Conservation (phyloP, 208 protist genomes). For the Naegleria lovaniensis region DNA sequence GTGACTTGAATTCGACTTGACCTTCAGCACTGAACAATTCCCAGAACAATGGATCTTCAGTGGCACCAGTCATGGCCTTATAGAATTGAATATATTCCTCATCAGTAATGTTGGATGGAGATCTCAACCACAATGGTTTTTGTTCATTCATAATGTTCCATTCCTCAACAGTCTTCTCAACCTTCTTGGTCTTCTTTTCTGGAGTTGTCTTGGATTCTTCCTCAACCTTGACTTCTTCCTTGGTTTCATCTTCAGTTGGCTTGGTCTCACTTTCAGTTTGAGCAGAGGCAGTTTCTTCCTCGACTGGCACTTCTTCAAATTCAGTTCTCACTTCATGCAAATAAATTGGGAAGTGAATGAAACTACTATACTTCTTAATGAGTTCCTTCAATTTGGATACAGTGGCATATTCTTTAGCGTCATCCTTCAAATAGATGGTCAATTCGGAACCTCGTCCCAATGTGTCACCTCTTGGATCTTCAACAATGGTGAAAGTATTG, state of each 20-base stretch:
- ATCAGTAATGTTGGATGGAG: constrained; percentile 81
- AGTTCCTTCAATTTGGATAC: constrained; percentile 74
- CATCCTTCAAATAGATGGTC: constrained; percentile 90
- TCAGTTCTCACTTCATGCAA: constrained; percentile 54
- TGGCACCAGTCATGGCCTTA: constrained; percentile 89
- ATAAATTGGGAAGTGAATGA: constrained; percentile 99
- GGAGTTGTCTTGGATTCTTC: constrained; percentile 49
- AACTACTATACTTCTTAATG: constrained; percentile 97
- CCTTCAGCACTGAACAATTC: constrained; percentile 96
- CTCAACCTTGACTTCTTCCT: constrained; percentile 47
- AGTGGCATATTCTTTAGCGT: constrained; percentile 90
- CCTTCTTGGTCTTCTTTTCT: constrained; percentile 58
- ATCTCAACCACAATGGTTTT: constrained; percentile 97
- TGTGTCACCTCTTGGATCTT: constrained; percentile 85
- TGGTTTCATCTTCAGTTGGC: constrained; percentile 8
- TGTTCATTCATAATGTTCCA: constrained; percentile 93
- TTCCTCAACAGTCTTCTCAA: constrained; percentile 56
- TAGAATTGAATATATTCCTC: constrained; percentile 99
- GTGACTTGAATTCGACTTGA: constrained; percentile 89
- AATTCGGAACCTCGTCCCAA: constrained; percentile 94
- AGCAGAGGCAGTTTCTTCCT: constrained; percentile 46
- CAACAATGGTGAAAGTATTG: constrained; percentile 83
- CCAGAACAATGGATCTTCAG: constrained; percentile 81
- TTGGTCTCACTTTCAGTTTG: constrained; percentile 44
- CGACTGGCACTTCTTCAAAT: constrained; percentile 39